Base-by-base conservation (phyloP, 2,329 filamentous ascomycete genomes). In the Fusarium austroafricanum region DNA sequence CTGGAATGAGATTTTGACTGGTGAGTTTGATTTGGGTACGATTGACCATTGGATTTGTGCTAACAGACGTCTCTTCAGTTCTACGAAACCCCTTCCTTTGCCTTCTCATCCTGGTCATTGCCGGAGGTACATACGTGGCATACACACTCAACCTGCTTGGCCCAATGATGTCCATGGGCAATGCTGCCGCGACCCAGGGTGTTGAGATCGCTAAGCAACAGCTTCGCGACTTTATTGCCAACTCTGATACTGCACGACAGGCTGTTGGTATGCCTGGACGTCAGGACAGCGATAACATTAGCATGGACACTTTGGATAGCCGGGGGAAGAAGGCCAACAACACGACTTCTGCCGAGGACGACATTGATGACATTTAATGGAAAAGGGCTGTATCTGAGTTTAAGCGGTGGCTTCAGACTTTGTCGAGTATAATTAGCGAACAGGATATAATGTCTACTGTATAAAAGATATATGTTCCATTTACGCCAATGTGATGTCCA, bases 1-100 rank as follows among this genome's bases (percentile, higher is more conserved):
- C n/a, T 99, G 96, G 96, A 99, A 99, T 80, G 96, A 99, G 81
- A 94, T 99, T 67, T 83, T 97, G 71, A 92, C 94, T 75, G 93
- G 94, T 97, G 86, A 85, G 92, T 77, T 38, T 29, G 18, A 29
- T 33, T 37, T 15, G 11, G 12, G 12, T 29, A 38, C 35, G 8
- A 12, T 28, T 18, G 28, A 37, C 7, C 8, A 35, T 10, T 23
- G 10, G 18, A 23, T 5, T 17, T 55, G 15, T 53, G 29, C 68
- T 75, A 55, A 73, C 40, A 40, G 20, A 31, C 26, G 2, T 17
- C 14, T 40, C 6, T 26, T 55, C 74, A 97, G 96, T 99, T 35
- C 86, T 98, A 40, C 93, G 94, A 70, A 98, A 98, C 79, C 96
- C 96, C 0, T 83, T 96, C 66, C 94, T 97, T 78, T 97, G 97